Percentiles rank a stretch among this genome's conserved stretches.
These are phyloP conservation scores for Zopfia rhizophila DNA, from an alignment of 2,329 filamentous ascomycete genomes.

Conservation along the genomic window DNA sequence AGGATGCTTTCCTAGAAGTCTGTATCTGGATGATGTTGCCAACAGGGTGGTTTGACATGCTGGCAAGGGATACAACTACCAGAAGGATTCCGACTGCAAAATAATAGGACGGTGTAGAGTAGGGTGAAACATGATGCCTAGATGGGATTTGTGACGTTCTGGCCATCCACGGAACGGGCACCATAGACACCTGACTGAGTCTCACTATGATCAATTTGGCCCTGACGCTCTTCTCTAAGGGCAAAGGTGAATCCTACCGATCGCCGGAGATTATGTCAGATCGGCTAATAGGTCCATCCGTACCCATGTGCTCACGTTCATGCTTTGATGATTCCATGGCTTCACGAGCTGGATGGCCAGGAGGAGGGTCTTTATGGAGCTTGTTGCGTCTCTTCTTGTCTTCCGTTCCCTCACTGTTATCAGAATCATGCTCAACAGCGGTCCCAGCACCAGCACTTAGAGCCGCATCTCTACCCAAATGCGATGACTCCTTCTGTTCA, in stretches of 20 bases:
- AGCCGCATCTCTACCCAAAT: constrained; percentile 10
- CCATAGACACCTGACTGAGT: constrained; percentile 30
- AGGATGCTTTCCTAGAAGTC: no score
- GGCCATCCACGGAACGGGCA: constrained; percentile 30
- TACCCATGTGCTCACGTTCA: constrained; percentile 37
- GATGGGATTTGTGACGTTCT: no score
- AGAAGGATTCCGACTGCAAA: no score
- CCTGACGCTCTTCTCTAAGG: neutral
- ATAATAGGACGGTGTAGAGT: no score
- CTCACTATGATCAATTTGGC: constrained; percentile 21
- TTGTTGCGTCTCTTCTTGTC: constrained; percentile 46
- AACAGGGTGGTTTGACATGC: no score
- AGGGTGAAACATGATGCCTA: no score
- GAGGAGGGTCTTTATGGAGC: constrained; percentile 55
- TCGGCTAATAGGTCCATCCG: constrained; percentile 43
- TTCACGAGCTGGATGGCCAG: constrained; percentile 45
- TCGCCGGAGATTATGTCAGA: constrained; percentile 37
- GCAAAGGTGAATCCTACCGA: constrained; percentile 32
- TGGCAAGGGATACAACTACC: no score
- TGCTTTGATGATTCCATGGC: constrained; percentile 31
- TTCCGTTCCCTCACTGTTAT: constrained; percentile 20
- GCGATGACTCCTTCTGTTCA: constrained; percentile 6
- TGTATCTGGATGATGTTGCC: no score
- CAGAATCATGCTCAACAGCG: constrained; percentile 30
- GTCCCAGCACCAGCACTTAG: constrained; percentile 31